Base-by-base conservation (phyloP, 495 filamentous ascomycete species). In the Neurospora sp. region DNA sequence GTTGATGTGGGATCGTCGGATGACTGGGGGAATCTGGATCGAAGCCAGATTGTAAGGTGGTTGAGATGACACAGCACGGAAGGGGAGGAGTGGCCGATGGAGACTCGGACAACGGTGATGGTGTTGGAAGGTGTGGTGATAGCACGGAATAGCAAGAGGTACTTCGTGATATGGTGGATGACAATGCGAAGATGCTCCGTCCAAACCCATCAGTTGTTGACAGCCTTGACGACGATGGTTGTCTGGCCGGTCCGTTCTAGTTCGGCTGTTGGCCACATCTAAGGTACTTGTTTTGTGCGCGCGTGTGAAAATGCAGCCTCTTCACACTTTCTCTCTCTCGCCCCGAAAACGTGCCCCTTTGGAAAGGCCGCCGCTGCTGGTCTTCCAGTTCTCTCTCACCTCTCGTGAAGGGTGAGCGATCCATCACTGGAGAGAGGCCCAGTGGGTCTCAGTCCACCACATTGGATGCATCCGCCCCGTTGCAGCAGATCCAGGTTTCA, bases 401-500 rank as follows among this genome's bases (percentile, higher is more conserved):
- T 78, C 77, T 78, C 78, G 77, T 73, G 74, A 78, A 81, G 79
- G 77, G 48, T 80, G 78, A 71, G 41, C 70, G 73, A 81, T 82
- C 78, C 78, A 81, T 81, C 68, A n/a, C 71, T 73, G 37, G 37
- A 5, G 53, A 35, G 53, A 35, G 53, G 53, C 22, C 53, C 53
- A 35, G 53, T 37, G 35, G 35, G 35, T 35, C 53, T 35, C 78
- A 71, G 70, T 77, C 74, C 70, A 76, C 72, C 53, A 66, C 53
- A 18, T 66, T 66, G 53, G 27, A 66, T 66, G 53, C 53, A 18
- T 66, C 53, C 53, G 44, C 74, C 46, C 76, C 78, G 75, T 78
- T 79, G 75, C 75, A 79, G 76, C 73, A 75, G 77, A 76, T 61
- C 53, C 53, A 14, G 35, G 35, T 66, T 66, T 9, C 1, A 1